phyloP scores from a whole-genome alignment of 305 asterid species.

The Ajuga reptans region DNA sequence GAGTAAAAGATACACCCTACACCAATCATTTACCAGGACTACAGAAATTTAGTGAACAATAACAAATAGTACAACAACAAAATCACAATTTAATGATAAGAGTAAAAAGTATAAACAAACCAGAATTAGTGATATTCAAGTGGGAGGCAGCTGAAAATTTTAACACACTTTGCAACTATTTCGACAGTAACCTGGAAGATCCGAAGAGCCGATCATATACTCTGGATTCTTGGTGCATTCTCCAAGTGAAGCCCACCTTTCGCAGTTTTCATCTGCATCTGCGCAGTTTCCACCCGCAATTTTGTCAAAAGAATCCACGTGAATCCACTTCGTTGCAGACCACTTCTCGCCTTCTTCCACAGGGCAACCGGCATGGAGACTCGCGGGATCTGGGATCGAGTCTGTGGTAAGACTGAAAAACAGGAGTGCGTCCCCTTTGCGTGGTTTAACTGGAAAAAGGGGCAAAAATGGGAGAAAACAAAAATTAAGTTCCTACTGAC shows the following conservation, averaged over 20 bases:
- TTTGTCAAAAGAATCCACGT: conserved; percentile 74
- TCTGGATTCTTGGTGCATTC: conserved; percentile 89
- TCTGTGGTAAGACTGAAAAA: conserved; percentile 71
- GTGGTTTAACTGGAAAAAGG: conserved; percentile 60
- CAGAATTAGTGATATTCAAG: conserved; percentile 4
- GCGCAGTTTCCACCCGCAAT: conserved; percentile 48
- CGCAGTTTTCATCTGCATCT: conserved; percentile 57
- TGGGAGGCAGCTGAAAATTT: conserved; percentile 16
- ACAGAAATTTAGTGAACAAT: conserved; percentile 9
- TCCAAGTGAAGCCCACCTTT: conserved; percentile 86
- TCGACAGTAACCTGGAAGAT: conserved; percentile 74
- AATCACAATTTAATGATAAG: conserved; percentile 3
- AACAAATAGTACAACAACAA: conserved; percentile 18
- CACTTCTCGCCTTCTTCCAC: conserved; percentile 94
- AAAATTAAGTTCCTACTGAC: not conserved
- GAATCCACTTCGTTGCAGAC: conserved; percentile 99
- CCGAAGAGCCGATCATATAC: conserved; percentile 81
- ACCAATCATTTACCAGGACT: conserved; percentile 11
- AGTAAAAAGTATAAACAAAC: conserved; percentile 2
- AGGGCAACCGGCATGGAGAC: conserved; percentile 95
- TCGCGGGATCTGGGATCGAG: conserved; percentile 63
- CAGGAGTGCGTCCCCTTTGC: conserved; percentile 90
- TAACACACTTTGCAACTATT: conserved; percentile 87
- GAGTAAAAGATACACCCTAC: not conserved
- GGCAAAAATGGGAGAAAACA: not conserved